Evolutionary conservation across 2,329 filamentous ascomycete genomes (phyloP).

Genomic region (Rhytidhysteron rufulum): DNA sequence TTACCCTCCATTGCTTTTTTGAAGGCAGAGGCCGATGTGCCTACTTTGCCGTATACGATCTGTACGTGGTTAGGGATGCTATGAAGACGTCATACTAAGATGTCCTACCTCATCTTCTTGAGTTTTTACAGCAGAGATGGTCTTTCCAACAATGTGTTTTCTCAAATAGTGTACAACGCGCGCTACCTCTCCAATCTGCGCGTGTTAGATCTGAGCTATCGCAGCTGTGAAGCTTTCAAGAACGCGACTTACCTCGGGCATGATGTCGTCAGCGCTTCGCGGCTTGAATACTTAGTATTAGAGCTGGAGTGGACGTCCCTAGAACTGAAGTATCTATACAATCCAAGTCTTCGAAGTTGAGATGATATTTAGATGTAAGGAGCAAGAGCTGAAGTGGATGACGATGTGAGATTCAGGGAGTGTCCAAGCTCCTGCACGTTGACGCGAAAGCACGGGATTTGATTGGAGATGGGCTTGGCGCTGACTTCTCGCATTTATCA

Average conservation of each 20-base stretch:
- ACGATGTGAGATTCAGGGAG: too few relatives aligned
- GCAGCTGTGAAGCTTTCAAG: neutral
- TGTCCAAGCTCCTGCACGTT: neutral
- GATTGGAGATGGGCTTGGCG: too few relatives aligned
- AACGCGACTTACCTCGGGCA: constrained; percentile 33
- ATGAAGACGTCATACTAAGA: neutral
- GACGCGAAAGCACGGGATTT: neutral
- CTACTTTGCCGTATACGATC: constrained; percentile 87
- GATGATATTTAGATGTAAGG: too few relatives aligned
- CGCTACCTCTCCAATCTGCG: constrained; percentile 60
- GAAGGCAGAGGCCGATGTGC: constrained; percentile 73
- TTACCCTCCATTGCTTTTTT: constrained; percentile 70
- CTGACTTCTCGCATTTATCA: too few relatives aligned
- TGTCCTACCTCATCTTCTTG: constrained; percentile 61
- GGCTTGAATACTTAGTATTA: neutral
- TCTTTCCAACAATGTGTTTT: constrained; percentile 79
- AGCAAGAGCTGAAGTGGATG: too few relatives aligned
- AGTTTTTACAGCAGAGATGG: constrained; percentile 65
- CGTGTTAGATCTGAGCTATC: constrained; percentile 8
- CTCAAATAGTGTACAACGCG: constrained; percentile 82
- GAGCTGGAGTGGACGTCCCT: neutral
- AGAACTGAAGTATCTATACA: neutral
- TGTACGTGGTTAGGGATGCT: constrained; percentile 5
- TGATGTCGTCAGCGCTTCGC: constrained; percentile 11
- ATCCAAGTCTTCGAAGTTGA: too few relatives aligned